Conservation (phyloP, 148 eudicot species). For the Amaranthus cruentus region DNA sequence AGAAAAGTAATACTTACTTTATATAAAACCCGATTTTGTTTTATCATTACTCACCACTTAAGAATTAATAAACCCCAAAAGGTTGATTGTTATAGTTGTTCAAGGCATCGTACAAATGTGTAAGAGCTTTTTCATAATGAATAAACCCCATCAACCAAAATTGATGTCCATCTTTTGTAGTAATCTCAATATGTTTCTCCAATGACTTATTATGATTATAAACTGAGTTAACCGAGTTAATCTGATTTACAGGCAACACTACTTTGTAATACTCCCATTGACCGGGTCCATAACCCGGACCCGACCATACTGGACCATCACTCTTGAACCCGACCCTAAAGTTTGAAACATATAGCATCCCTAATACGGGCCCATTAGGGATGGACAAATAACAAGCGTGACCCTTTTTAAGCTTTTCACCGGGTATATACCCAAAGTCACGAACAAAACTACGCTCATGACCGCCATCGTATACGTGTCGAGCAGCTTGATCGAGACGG, state of each 20-base stretch:
- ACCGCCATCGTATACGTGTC: slow-evolving; percentile 47
- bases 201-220: not conserved
- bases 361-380: slow-evolving; percentile 44
- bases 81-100: not conserved
- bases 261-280: slow-evolving; percentile 34
- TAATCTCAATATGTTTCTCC: slow-evolving; percentile 31
- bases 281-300: slow-evolving; percentile 12
- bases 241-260: slow-evolving; percentile 18
- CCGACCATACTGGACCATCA: slow-evolving; percentile 35
- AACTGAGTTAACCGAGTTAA: slow-evolving; percentile 23
- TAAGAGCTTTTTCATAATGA: slow-evolving; percentile 33
- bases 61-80: too few species aligned
- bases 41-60: too few species aligned
- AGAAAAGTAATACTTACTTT: too few species aligned
- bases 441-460: slow-evolving; percentile 35
- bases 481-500: slow-evolving; percentile 45
- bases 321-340: slow-evolving; percentile 45
- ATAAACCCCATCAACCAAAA: slow-evolving; percentile 46
- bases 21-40: too few species aligned
- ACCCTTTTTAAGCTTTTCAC: slow-evolving; percentile 33
- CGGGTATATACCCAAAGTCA: slow-evolving; percentile 34
- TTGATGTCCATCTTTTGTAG: slow-evolving; percentile 31
- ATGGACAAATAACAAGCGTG: slow-evolving; percentile 51
- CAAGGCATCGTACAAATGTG: slow-evolving; percentile 24
- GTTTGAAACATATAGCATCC: slow-evolving; percentile 39